Conservation (phyloP, 495 filamentous ascomycete genomes). For the Penicillium alfredii region DNA sequence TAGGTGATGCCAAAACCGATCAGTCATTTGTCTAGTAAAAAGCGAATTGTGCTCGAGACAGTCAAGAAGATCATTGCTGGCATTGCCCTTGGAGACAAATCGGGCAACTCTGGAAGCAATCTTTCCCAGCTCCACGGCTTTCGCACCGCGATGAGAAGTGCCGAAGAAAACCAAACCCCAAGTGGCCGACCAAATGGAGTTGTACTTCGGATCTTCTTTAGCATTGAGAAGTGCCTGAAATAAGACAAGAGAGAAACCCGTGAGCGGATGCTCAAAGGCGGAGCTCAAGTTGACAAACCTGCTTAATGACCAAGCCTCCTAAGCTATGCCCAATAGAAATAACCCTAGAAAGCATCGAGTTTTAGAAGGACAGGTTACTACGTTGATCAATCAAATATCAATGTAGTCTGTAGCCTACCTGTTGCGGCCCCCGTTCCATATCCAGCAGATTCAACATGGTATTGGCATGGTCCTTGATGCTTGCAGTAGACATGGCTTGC, state of each 20-base stretch:
- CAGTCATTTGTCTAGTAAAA: slow-evolving; percentile 36
- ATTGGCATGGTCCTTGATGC: slow-evolving; percentile 37
- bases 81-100: slow-evolving; percentile 30
- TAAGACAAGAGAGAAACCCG: not conserved
- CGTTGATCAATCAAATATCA: slow-evolving; percentile 2
- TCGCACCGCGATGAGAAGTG: slow-evolving; percentile 40
- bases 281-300: slow-evolving; percentile 22
- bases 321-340: slow-evolving; percentile 45
- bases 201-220: slow-evolving; percentile 37
- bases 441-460: slow-evolving; percentile 32
- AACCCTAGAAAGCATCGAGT: slow-evolving; percentile 26
- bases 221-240: slow-evolving; percentile 36
- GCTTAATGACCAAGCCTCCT: slow-evolving; percentile 41
- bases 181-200: slow-evolving; percentile 33
- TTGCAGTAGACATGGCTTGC: slow-evolving; percentile 33
- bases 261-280: not conserved
- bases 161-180: slow-evolving; percentile 43
- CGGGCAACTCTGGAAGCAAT: slow-evolving; percentile 34
- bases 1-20: slow-evolving; percentile 32
- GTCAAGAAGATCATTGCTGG: slow-evolving; percentile 32
- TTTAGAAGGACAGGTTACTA: too few relatives aligned
- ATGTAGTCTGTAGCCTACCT: slow-evolving; percentile 7
- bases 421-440: slow-evolving; percentile 27
- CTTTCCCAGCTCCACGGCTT: slow-evolving; percentile 33
- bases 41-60: slow-evolving; percentile 36